Percentiles rank a stretch among this genome's conserved stretches.
phyloP scores from a whole-genome alignment of 2,329 filamentous ascomycete species.

The Lecanicillium sp. region DNA sequence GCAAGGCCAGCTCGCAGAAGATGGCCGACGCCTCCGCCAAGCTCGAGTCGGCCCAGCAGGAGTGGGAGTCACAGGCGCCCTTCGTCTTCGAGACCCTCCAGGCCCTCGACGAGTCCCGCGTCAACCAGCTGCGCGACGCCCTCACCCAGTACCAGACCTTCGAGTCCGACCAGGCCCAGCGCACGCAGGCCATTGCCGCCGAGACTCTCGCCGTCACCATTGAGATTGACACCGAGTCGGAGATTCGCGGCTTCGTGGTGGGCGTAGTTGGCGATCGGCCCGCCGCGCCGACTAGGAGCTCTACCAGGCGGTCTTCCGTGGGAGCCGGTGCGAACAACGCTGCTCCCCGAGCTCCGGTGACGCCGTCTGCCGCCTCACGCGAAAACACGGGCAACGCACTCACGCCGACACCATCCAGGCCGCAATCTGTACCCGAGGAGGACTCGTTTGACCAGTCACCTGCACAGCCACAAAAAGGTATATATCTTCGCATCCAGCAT shows the following conservation, averaged over 20 bases:
- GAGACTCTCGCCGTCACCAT: conserved; percentile 75
- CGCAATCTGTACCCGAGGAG: conserved; percentile 23
- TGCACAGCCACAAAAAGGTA: conserved; percentile 9
- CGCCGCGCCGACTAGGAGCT: conserved; percentile 31
- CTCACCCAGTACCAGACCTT: conserved; percentile 91
- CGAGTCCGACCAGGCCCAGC: conserved; percentile 80
- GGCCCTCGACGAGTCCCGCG: conserved; percentile 77
- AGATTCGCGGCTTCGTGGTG: conserved; percentile 68
- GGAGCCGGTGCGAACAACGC: conserved; percentile 17
- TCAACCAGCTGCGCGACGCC: conserved; percentile 84
- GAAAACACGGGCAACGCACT: conserved; percentile 7
- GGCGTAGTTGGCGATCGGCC: conserved; percentile 33
- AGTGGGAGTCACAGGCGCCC: conserved; percentile 92
- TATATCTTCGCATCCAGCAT: neutral
- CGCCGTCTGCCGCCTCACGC: neutral
- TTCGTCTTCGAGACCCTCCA: conserved; percentile 94
- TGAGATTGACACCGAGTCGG: conserved; percentile 78
- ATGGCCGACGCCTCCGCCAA: conserved; percentile 66
- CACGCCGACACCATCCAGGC: conserved; percentile 7
- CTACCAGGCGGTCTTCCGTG: conserved; percentile 37
- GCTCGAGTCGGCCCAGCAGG: conserved; percentile 70
- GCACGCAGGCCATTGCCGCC: conserved; percentile 67
- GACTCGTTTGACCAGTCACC: conserved; percentile 23
- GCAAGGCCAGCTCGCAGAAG: conserved; percentile 69
- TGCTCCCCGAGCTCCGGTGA: neutral